phyloP scores from a whole-genome alignment of 2,329 filamentous ascomycete species.

The Aspergillus floridensis region DNA sequence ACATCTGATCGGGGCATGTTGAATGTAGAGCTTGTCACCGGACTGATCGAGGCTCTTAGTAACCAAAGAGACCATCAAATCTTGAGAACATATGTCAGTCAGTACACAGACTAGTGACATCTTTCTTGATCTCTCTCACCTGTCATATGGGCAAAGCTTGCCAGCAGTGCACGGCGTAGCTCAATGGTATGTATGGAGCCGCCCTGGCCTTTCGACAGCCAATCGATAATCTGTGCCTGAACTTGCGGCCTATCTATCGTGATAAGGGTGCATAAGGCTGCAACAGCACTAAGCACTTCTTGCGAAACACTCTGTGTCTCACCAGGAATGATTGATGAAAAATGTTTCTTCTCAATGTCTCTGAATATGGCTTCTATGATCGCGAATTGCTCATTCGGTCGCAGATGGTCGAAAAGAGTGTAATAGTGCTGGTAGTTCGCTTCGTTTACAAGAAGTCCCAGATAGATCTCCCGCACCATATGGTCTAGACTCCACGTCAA shows the following conservation, averaged over 20 bases:
- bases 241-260: slow-evolving; percentile 49
- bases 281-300: slow-evolving; percentile 55
- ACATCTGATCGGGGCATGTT: slow-evolving; percentile 76
- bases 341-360: slow-evolving; percentile 43
- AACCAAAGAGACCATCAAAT: slow-evolving; percentile 50
- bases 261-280: slow-evolving; percentile 55
- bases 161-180: slow-evolving; percentile 65
- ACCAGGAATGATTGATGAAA: slow-evolving; percentile 24
- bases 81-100: slow-evolving; percentile 28
- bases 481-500: slow-evolving; percentile 34
- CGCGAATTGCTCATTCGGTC: slow-evolving; percentile 49
- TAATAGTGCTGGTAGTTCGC: slow-evolving; percentile 31
- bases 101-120: background rate
- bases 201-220: slow-evolving; percentile 64
- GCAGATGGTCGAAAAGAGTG: slow-evolving; percentile 43
- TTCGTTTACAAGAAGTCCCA: slow-evolving; percentile 32
- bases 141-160: slow-evolving; percentile 54
- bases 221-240: slow-evolving; percentile 58
- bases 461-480: slow-evolving; percentile 41
- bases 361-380: slow-evolving; percentile 47
- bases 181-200: slow-evolving; percentile 64
- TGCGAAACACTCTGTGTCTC: slow-evolving; percentile 9
- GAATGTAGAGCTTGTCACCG: slow-evolving; percentile 82
- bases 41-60: slow-evolving; percentile 70
- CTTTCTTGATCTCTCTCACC: slow-evolving; percentile 28